phyloP scores from a whole-genome alignment of 2,329 filamentous ascomycete species.

The Sporothrix schenckii region DNA sequence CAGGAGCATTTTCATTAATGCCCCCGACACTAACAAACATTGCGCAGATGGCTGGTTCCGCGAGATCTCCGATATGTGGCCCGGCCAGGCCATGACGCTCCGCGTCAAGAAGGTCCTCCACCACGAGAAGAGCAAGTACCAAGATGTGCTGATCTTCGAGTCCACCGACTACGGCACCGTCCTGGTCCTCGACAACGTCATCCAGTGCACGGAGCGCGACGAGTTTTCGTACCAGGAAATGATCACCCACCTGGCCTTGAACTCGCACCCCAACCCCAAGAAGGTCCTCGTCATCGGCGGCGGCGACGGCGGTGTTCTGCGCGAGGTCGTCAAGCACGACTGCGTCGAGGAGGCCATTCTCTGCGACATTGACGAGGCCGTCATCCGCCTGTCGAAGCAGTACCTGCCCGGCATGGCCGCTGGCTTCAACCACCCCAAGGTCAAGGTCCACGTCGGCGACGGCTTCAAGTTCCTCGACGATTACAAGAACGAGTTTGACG shows the following conservation, averaged over 20 bases:
- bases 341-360: conserved; percentile 93
- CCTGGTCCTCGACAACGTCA: conserved; percentile 96
- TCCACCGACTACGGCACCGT: conserved; percentile 96
- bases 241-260: conserved; percentile 98
- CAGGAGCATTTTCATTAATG: background rate
- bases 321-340: conserved; percentile 99
- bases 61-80: conserved; percentile 99
- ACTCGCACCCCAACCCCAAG: conserved; percentile 97
- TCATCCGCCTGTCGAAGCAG: conserved; percentile 97
- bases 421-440: conserved; percentile 91
- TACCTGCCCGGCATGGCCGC: conserved; percentile 93
- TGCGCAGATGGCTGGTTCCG: conserved; percentile 97
- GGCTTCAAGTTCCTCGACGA: conserved; percentile 98
- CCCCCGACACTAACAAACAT: conserved; percentile 6
- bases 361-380: conserved; percentile 98
- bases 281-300: conserved; percentile 98
- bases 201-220: conserved; percentile 97
- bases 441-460: conserved; percentile 89
- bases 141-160: conserved; percentile 98
- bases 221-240: conserved; percentile 99
- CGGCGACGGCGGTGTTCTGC: conserved; percentile 94
- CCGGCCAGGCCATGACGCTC: conserved; percentile 96
- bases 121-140: conserved; percentile 99
- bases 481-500: conserved; percentile 96
- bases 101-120: conserved; percentile 97